Evolutionary conservation across 257 asterid species (phyloP).

Genomic region (Nicotiana undulata): DNA sequence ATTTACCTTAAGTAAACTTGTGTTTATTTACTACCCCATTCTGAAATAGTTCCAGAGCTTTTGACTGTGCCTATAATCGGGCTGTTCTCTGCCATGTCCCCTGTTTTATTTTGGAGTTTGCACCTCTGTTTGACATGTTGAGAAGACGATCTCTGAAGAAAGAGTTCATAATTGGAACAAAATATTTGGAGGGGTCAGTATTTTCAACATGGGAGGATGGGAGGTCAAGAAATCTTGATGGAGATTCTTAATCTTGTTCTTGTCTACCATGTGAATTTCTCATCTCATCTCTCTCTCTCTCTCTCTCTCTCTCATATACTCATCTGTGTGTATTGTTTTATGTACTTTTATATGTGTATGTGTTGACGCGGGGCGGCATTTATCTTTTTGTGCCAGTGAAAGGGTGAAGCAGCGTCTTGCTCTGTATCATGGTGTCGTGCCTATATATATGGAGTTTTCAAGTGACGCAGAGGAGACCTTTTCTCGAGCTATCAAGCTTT

Average conservation of each 20-base stretch:
- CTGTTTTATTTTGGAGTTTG: not conserved
- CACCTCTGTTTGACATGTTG: too few relatives aligned
- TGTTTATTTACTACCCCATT: not conserved
- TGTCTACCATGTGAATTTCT: too few relatives aligned
- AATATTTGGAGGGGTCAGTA: not conserved
- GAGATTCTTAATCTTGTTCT: not conserved
- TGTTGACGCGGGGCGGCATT: not conserved
- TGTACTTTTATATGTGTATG: not conserved
- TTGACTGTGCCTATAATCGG: not conserved
- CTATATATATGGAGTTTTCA: slow-evolving; percentile 79
- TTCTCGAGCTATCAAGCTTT: slow-evolving; percentile 72
- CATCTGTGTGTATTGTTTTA: not conserved
- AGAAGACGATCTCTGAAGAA: not conserved
- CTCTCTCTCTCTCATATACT: not conserved
- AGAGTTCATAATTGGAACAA: not conserved
- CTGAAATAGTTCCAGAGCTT: not conserved
- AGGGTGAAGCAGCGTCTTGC: slow-evolving; percentile 85
- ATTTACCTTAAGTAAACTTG: not conserved
- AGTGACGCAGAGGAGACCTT: slow-evolving; percentile 86
- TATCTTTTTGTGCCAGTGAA: slow-evolving; percentile 39
- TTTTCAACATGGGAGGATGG: not conserved
- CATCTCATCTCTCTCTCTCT: not conserved
- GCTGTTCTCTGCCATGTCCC: not conserved
- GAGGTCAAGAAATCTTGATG: not conserved
- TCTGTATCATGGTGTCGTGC: slow-evolving; percentile 88